Evolutionary conservation across 106 monocot genomes (phyloP).

Genomic region (Narthecium ossifragum): DNA sequence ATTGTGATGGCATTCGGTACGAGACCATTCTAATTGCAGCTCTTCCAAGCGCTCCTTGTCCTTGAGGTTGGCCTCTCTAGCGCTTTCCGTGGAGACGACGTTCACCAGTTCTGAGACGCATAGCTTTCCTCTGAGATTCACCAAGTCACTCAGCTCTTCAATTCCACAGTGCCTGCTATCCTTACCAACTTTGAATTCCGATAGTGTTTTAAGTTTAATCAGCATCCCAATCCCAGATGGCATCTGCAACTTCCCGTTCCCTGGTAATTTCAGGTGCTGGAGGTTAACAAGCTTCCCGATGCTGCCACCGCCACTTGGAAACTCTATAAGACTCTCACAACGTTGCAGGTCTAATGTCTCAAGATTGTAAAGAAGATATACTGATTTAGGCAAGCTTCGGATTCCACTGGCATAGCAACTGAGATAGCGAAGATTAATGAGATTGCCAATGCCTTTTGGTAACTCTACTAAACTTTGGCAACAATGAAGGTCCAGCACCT

Average conservation of each 20-base stretch:
- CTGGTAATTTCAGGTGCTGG: background rate
- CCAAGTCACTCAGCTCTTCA: background rate
- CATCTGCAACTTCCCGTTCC: too few species aligned
- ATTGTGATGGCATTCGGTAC: too few species aligned
- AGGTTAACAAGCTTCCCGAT: background rate
- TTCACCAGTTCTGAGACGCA: background rate
- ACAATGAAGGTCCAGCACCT: background rate
- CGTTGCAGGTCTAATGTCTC: background rate
- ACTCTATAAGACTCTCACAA: background rate
- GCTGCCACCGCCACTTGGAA: slow-evolving; percentile 1
- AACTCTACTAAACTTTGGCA: background rate
- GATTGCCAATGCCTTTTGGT: background rate
- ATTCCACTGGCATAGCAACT: background rate
- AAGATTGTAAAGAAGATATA: background rate
- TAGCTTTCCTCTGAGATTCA: background rate
- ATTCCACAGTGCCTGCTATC: background rate
- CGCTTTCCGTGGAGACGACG: background rate
- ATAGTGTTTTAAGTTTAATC: too few species aligned
- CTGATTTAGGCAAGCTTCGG: background rate
- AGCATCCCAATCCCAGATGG: too few species aligned
- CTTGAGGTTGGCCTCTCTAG: background rate
- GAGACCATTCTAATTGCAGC: background rate
- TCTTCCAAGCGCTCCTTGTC: background rate
- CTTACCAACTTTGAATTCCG: background rate
- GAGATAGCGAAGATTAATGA: background rate